Base-by-base conservation (phyloP, 768 basidiomycete species). In the Tricholoma bakamatsutake region DNA sequence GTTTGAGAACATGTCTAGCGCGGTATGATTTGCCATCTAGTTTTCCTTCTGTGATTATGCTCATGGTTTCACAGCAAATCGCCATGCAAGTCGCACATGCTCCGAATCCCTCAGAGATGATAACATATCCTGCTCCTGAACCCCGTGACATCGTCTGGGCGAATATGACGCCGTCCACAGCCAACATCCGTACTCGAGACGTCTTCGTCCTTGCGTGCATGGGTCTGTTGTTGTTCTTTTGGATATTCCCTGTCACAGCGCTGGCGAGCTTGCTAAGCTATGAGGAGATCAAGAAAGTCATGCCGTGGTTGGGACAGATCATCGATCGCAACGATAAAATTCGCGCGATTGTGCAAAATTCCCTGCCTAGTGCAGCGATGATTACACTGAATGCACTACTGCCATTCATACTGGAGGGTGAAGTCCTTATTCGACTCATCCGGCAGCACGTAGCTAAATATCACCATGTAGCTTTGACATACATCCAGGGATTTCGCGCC, bases 121-220 rank as follows among this genome's bases (percentile, higher is more conserved):
- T 77, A 31, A 95, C 91, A 10, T 80, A 76, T 56, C 80, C 83
- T 17, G 94, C 96, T 0, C 96, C 96, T 0, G 95, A 98, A 66
- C 95, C 96, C 9, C 83, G 96, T 48, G 96, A 98, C 67, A 90
- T 98, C 54, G 83, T 98, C 17, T 99, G 97, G 97, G 77, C 85
- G 30, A 94, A 93, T 61, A 88, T 98, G 74, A 76, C 85, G 1
- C 82, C 87, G 18, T 81, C 90, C 0, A 73, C 75, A 1, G 65
- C 77, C 13, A 73, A 81, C 33, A 74, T 84, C 15, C 77, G 81
- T 46, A 76, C 83, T 3, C 85, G 97, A 28, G 84, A 92, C 42
- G 55, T 85, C 33, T 65, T 96, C 27, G 90, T 95, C 2, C 70
- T 90, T 18, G 75, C 69, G 12, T 76, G 84, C 30, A 88, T 94